These are phyloP conservation scores for Cercospora sojina DNA, from an alignment of 2,329 filamentous ascomycete species.

Conservation along the genomic window DNA sequence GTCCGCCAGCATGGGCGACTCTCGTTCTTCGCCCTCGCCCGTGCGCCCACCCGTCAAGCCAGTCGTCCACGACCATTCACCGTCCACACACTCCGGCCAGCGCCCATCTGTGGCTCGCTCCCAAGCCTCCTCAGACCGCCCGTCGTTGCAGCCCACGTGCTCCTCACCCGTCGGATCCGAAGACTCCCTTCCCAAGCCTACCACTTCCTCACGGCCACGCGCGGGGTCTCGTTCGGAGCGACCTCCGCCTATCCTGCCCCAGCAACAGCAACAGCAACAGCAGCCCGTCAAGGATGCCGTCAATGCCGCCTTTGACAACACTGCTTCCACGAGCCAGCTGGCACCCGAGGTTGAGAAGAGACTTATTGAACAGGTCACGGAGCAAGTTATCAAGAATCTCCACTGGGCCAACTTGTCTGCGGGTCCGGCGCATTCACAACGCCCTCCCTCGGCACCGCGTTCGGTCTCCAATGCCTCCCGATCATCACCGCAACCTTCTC, in stretches of 20 bases:
- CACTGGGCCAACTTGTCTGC: slow-evolving; percentile 29
- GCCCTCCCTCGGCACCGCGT: slow-evolving; percentile 22
- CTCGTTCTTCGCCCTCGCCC: slow-evolving; percentile 12
- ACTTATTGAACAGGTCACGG: slow-evolving; percentile 58
- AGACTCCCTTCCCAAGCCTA: slow-evolving; percentile 6
- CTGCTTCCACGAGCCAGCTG: slow-evolving; percentile 51
- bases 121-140: slow-evolving; percentile 9
- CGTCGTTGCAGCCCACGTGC: slow-evolving; percentile 5
- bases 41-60: background rate
- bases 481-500: slow-evolving; percentile 36
- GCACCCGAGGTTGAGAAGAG: slow-evolving; percentile 62
- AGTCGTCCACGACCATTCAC: background rate
- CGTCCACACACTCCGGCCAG: background rate
- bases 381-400: slow-evolving; percentile 50
- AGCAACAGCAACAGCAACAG: slow-evolving; percentile 32
- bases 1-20: slow-evolving; percentile 18
- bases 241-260: slow-evolving; percentile 25
- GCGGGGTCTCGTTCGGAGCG: slow-evolving; percentile 17
- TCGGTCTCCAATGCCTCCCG: slow-evolving; percentile 37
- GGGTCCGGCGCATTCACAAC: slow-evolving; percentile 26
- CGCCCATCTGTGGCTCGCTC: background rate
- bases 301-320: slow-evolving; percentile 55
- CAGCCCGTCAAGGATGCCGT: slow-evolving; percentile 58
- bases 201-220: slow-evolving; percentile 19
- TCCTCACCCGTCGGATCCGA: slow-evolving; percentile 9